phyloP scores from a whole-genome alignment of 2,329 filamentous ascomycete species.

The Pleoardoris graminearum region DNA sequence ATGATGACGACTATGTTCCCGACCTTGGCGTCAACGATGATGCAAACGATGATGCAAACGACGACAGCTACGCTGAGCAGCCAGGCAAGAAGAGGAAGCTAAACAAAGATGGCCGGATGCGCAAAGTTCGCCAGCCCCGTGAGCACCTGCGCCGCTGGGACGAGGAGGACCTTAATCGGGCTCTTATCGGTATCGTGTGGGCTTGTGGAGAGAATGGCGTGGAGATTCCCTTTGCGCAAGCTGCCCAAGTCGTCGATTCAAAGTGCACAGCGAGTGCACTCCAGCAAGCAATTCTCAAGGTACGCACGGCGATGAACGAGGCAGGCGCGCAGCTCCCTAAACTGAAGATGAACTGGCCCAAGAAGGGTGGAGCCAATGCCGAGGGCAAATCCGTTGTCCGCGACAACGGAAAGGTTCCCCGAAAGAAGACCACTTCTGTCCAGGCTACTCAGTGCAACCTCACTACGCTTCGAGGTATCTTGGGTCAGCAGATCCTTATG shows the following conservation, averaged over 20 bases:
- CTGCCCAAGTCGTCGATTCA: constrained; percentile 28
- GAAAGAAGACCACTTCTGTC: constrained; percentile 2
- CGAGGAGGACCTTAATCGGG: constrained; percentile 34
- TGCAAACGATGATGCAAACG: background rate
- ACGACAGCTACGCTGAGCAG: constrained; percentile 19
- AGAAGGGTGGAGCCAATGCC: background rate
- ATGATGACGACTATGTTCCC: background rate
- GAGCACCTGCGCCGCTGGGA: constrained; percentile 35
- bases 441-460: background rate
- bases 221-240: constrained; percentile 36
- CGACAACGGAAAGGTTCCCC: constrained; percentile 1
- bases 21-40: background rate
- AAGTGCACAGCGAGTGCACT: constrained; percentile 33
- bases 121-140: constrained; percentile 38
- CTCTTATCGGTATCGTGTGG: constrained; percentile 34
- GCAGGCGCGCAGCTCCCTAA: constrained; percentile 5
- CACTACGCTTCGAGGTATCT: background rate
- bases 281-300: constrained; percentile 41
- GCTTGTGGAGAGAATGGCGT: constrained; percentile 35
- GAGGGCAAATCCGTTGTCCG: background rate
- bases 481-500: background rate
- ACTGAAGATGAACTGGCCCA: constrained; percentile 12
- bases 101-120: constrained; percentile 32
- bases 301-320: constrained; percentile 19
- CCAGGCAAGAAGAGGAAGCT: constrained; percentile 23